phyloP scores from a whole-genome alignment of 192 early-diverging fungal species.

The Entomortierella beljakovae region DNA sequence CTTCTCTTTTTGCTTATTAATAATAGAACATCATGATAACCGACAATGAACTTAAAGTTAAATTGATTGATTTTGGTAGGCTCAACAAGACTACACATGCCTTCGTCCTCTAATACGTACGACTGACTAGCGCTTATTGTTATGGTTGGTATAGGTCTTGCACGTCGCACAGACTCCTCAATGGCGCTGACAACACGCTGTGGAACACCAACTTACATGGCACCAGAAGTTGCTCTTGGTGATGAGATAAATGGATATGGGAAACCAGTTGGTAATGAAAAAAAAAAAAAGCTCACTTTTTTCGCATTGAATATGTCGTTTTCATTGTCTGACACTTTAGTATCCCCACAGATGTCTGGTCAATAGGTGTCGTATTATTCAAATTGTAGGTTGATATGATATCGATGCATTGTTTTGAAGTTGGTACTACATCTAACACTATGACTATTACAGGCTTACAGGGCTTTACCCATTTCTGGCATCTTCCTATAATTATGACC shows the following conservation, averaged over 20 bases:
- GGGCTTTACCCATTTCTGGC: slow-evolving; percentile 24
- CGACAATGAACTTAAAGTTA: neutral
- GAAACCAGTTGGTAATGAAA: slow-evolving; percentile 23
- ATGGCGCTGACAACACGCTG: slow-evolving; percentile 5
- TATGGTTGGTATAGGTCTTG: slow-evolving; percentile 14
- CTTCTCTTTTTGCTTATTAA: neutral
- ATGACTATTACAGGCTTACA: slow-evolving; percentile 2
- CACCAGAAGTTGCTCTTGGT: slow-evolving; percentile 17
- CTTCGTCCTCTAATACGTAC: neutral
- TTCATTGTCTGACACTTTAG: neutral
- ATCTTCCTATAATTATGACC: neutral
- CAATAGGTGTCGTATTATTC: slow-evolving; percentile 35
- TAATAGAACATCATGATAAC: slow-evolving; percentile 42
- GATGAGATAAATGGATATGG: slow-evolving; percentile 30
- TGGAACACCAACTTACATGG: slow-evolving; percentile 36
- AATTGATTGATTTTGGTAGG: slow-evolving; percentile 50
- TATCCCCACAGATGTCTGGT: slow-evolving; percentile 31
- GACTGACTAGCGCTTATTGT: neutral
- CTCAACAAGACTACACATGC: neutral
- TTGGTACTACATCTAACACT: neutral
- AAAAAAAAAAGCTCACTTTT: too few species aligned
- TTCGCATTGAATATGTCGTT: neutral
- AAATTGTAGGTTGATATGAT: slow-evolving; percentile 39
- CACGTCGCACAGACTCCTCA: neutral
- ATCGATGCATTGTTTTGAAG: too few species aligned